A percentile compares a stretch with the other conserved stretches of the same genome.
Evolutionary conservation across 1,139 yeast genomes (phyloP).

Genomic region (Kodamaea plutei): DNA sequence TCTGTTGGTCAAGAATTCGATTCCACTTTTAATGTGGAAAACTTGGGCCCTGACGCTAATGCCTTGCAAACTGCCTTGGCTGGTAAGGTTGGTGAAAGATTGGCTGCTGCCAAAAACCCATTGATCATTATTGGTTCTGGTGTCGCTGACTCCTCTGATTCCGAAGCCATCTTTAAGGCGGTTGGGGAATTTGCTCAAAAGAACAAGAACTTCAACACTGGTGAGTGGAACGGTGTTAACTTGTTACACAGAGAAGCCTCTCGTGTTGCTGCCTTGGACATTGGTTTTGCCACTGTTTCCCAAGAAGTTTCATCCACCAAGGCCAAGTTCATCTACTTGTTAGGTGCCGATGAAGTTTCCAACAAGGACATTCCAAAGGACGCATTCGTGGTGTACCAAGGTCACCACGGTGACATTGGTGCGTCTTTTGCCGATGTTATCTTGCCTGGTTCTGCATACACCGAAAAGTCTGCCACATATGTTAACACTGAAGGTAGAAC

Average conservation of each 20-base stretch:
- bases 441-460: slow-evolving; percentile 85
- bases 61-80: slow-evolving; percentile 57
- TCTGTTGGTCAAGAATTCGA: slow-evolving; percentile 76
- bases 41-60: slow-evolving; percentile 59
- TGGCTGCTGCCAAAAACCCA: slow-evolving; percentile 67
- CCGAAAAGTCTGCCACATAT: slow-evolving; percentile 84
- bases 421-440: slow-evolving; percentile 87
- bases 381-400: slow-evolving; percentile 87
- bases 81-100: slow-evolving; percentile 69
- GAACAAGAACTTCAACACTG: slow-evolving; percentile 59
- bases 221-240: slow-evolving; percentile 81
- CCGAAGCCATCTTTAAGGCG: slow-evolving; percentile 56
- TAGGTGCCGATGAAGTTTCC: slow-evolving; percentile 80
- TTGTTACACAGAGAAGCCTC: slow-evolving; percentile 84
- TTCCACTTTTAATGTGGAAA: slow-evolving; percentile 65
- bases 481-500: slow-evolving; percentile 91
- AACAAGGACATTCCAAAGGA: slow-evolving; percentile 73
- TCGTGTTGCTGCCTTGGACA: slow-evolving; percentile 80
- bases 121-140: slow-evolving; percentile 82
- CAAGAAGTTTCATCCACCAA: slow-evolving; percentile 44
- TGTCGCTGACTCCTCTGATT: slow-evolving; percentile 65
- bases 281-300: slow-evolving; percentile 67
- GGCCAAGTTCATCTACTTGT: slow-evolving; percentile 75
- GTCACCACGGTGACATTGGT: slow-evolving; percentile 90
- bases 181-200: slow-evolving; percentile 62